phyloP scores from a whole-genome alignment of 2,329 filamentous ascomycete species.

The Xylariaceae sp. region DNA sequence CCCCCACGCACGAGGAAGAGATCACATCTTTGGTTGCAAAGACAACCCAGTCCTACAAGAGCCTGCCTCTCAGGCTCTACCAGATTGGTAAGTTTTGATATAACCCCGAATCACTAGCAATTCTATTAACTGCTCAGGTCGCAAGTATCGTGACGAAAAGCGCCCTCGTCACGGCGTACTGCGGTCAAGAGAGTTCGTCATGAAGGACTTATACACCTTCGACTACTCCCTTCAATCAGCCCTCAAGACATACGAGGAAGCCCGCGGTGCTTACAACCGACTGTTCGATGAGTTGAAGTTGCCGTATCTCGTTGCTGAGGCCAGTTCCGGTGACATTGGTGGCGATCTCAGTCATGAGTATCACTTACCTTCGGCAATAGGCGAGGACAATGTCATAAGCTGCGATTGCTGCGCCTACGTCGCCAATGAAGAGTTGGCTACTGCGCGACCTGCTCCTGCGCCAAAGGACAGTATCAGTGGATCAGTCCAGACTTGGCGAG shows the following conservation, averaged over 20 bases:
- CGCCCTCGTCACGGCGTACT: slow-evolving; percentile 83
- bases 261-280: slow-evolving; percentile 65
- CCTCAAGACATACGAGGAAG: slow-evolving; percentile 70
- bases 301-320: slow-evolving; percentile 77
- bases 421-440: slow-evolving; percentile 82
- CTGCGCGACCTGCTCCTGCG: slow-evolving; percentile 23
- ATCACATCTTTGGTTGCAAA: slow-evolving; percentile 76
- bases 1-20: slow-evolving; percentile 95
- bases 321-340: slow-evolving; percentile 94
- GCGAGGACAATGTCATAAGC: slow-evolving; percentile 78
- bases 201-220: slow-evolving; percentile 99
- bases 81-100: slow-evolving; percentile 64
- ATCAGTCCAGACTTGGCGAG: slow-evolving; percentile 47
- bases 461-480: not conserved
- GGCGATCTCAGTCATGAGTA: slow-evolving; percentile 93
- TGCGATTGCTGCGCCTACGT: slow-evolving; percentile 70
- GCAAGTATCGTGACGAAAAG: slow-evolving; percentile 92
- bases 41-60: slow-evolving; percentile 74
- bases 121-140: slow-evolving; percentile 44
- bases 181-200: slow-evolving; percentile 83
- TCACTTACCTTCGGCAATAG: slow-evolving; percentile 71
- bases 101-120: not conserved
- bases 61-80: slow-evolving; percentile 80
- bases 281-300: slow-evolving; percentile 81
- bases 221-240: slow-evolving; percentile 65